Percentiles rank a stretch among this genome's conserved stretches.
Conservation (phyloP, 108 stramenopile genomes). For the Nitzschia palea region DNA sequence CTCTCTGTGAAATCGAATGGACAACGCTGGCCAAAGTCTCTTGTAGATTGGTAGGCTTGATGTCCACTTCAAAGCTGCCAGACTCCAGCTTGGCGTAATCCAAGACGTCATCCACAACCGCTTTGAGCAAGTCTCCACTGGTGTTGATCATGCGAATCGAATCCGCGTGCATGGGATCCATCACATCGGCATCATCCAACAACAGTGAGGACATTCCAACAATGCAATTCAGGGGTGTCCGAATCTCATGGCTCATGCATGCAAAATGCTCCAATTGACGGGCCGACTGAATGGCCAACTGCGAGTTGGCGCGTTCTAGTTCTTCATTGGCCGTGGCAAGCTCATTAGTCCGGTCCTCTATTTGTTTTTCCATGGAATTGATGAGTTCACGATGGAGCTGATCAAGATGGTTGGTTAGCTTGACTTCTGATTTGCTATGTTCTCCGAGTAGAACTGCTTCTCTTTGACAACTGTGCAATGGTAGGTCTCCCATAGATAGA, state of each 20-base stretch:
- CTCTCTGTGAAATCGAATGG: slow-evolving; percentile 33
- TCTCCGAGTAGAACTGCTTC: slow-evolving; percentile 65
- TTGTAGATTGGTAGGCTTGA: slow-evolving; percentile 27
- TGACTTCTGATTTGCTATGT: slow-evolving; percentile 58
- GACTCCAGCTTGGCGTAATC: slow-evolving; percentile 49
- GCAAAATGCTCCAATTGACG: slow-evolving; percentile 44
- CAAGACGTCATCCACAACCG: slow-evolving; percentile 48
- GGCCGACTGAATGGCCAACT: slow-evolving; percentile 25
- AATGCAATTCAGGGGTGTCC: slow-evolving; percentile 52
- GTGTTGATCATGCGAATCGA: slow-evolving; percentile 48
- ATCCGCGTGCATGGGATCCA: slow-evolving; percentile 46
- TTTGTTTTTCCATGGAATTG: slow-evolving; percentile 32
- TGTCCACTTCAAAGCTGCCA: slow-evolving; percentile 39
- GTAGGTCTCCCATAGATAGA: slow-evolving; percentile 59
- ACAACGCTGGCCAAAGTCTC: slow-evolving; percentile 36
- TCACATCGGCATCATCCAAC: slow-evolving; percentile 32
- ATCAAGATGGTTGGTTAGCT: slow-evolving; percentile 43
- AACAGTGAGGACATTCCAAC: slow-evolving; percentile 46
- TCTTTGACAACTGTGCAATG: slow-evolving; percentile 59
- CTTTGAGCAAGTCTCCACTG: slow-evolving; percentile 37
- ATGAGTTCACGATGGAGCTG: slow-evolving; percentile 36
- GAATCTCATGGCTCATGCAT: slow-evolving; percentile 49
- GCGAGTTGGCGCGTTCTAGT: slow-evolving; percentile 34
- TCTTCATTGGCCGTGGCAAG: slow-evolving; percentile 30
- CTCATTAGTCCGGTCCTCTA: slow-evolving; percentile 30